Percentiles rank a stretch among this genome's conserved stretches.
Conservation (phyloP, 225 moss, liverwort and hornwort genomes). For the Pleurozium schreberi region DNA sequence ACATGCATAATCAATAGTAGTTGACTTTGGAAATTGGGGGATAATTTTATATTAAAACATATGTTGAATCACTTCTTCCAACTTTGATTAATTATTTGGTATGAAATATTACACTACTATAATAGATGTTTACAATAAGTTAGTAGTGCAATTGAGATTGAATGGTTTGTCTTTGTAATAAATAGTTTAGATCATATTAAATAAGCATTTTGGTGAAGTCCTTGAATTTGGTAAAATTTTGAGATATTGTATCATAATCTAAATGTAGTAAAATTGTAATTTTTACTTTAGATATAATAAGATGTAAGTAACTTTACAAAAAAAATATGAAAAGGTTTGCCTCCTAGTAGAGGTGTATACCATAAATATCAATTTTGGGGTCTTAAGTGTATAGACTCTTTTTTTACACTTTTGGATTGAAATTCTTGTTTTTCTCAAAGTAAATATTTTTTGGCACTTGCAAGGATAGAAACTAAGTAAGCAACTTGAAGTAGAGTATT, state of each 20-base stretch:
- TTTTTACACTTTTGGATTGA: accelerated
- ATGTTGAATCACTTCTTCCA: not conserved
- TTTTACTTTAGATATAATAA: not conserved
- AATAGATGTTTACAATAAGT: too few relatives aligned
- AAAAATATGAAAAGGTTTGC: not conserved
- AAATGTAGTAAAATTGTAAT: not conserved
- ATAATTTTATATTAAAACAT: not conserved
- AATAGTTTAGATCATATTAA: not conserved
- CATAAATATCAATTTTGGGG: not conserved
- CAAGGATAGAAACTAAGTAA: not conserved
- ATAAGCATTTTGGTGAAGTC: not conserved
- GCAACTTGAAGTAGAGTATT: not conserved
- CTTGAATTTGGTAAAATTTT: not conserved
- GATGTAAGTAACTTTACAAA: not conserved
- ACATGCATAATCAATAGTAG: too few relatives aligned
- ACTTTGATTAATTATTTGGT: not conserved
- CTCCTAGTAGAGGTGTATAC: not conserved
- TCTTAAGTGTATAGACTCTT: not conserved
- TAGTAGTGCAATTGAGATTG: not conserved
- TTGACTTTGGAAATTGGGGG: too few relatives aligned
- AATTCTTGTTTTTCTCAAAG: accelerated
- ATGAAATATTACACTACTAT: not conserved
- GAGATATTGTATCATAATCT: not conserved
- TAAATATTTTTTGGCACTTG: accelerated
- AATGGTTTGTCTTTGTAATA: not conserved